Conservation (phyloP, 108 stramenopile genomes). For the Nitzschia putrida region DNA sequence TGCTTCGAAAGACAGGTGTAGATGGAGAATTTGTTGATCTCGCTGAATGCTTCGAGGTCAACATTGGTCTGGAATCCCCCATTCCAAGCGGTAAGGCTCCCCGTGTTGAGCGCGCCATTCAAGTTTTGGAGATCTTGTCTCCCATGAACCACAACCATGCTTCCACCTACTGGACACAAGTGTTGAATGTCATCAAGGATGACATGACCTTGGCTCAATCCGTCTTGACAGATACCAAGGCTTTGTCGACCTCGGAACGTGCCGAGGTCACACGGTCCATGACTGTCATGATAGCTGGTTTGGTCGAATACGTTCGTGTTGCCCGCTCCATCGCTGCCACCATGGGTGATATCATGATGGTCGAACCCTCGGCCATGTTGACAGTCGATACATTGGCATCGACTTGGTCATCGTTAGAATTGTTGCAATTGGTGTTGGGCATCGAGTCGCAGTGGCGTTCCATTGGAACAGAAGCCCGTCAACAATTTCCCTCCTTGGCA, state of each 20-base stretch:
- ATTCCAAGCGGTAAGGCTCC: slow-evolving; percentile 1
- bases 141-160: slow-evolving; percentile 4
- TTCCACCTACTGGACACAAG: slow-evolving; percentile 37
- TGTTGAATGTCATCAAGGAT: slow-evolving; percentile 29
- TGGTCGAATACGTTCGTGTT: slow-evolving; percentile 65
- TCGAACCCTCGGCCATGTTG: slow-evolving; percentile 41
- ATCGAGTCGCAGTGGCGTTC: slow-evolving; percentile 56
- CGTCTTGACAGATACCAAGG: slow-evolving; percentile 22
- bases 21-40: slow-evolving; percentile 33
- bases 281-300: slow-evolving; percentile 42
- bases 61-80: slow-evolving; percentile 29
- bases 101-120: slow-evolving; percentile 25
- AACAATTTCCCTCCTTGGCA: background rate
- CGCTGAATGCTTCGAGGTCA: slow-evolving; percentile 42
- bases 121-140: slow-evolving; percentile 32
- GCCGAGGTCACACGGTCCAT: slow-evolving; percentile 4
- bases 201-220: slow-evolving; percentile 13
- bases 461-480: slow-evolving; percentile 20
- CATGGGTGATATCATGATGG: slow-evolving; percentile 61
- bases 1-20: slow-evolving; percentile 33
- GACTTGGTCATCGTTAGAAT: slow-evolving; percentile 39
- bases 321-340: slow-evolving; percentile 63
- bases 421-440: slow-evolving; percentile 34
- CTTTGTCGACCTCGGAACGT: slow-evolving; percentile 5
- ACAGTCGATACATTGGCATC: slow-evolving; percentile 41